Evolutionary conservation across 2,329 filamentous ascomycete genomes (phyloP).

Genomic region (Colletotrichum shisoi): DNA sequence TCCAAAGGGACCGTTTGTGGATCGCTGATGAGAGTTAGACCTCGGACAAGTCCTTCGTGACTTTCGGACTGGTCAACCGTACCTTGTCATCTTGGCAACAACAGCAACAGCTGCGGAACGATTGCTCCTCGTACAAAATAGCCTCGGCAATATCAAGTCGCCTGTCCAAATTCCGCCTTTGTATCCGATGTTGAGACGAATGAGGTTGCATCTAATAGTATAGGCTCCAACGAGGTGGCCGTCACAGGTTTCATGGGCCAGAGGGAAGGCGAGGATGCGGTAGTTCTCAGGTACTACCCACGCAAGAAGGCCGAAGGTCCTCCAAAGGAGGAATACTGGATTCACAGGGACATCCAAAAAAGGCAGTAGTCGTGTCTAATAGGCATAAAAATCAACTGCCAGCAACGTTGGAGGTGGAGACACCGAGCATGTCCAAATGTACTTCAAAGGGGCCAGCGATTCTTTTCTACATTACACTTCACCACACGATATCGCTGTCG

Average conservation of each 20-base stretch:
- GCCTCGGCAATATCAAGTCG: neutral
- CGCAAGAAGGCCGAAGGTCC: conserved; percentile 13
- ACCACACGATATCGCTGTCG: conserved; percentile 50
- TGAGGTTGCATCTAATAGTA: conserved; percentile 7
- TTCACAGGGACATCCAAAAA: conserved; percentile 28
- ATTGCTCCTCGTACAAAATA: neutral
- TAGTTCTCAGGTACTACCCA: conserved; percentile 22
- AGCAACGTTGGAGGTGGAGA: conserved; percentile 45
- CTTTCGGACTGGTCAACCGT: conserved; percentile 13
- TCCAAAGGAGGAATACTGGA: conserved; percentile 31
- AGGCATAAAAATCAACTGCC: conserved; percentile 45
- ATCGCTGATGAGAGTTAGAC: conserved; percentile 52
- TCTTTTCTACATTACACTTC: conserved; percentile 47
- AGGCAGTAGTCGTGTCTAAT: conserved; percentile 43
- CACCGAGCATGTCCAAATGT: conserved; percentile 41
- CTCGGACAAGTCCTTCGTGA: conserved; percentile 15
- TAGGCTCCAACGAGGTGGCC: conserved; percentile 10
- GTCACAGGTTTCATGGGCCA: conserved; percentile 19
- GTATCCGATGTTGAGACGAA: conserved; percentile 1
- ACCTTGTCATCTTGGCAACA: conserved; percentile 36
- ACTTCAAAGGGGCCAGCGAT: conserved; percentile 45
- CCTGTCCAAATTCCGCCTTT: neutral
- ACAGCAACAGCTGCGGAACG: neutral
- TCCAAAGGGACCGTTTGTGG: conserved; percentile 63
- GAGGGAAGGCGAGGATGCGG: conserved; percentile 16